Evolutionary conservation across 352 stramenopile species (phyloP), one percentile per base, ranked within the genome.

Genomic region (Phytophthora sp.): DNA sequence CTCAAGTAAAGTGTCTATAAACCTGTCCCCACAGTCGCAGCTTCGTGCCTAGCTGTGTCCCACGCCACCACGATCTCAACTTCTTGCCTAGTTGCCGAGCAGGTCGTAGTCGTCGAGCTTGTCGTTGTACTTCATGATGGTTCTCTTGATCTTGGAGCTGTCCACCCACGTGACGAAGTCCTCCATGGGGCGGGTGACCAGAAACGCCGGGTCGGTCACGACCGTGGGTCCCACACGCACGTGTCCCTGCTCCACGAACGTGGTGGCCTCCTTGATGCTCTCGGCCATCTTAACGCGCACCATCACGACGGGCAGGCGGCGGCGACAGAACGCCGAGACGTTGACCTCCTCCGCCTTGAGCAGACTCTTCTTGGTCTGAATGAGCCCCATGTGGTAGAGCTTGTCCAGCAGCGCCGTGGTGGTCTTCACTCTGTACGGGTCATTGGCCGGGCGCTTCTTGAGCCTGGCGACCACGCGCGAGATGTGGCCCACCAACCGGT

Each of bases 31-130:
- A 62, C 34, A 6, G 12, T 41, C 35, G 9, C 15, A 62, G 41
- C n/a, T n/a, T n/a, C n/a, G n/a, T n/a, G n/a, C n/a, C 9, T 18
- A 62, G 35, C 23, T 34, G 20, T 28, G 21, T 13, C 12, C 20
- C 34, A 54, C 20, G 9, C 21, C 12, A 38, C 8, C 38, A 42
- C 20, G 20, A 24, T 4, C 44, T 3, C 21, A 26, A 26, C 43
- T 41, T n/a, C 32, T 38, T 12, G 15, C 34, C 62, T 97, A 98
- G 66, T 97, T 97, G 49, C 92, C 91, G 6, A 99, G 89, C 59
- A 99, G 78, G 75, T 99, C 98, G 84, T 98, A 99, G 85, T 99
- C 98, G 88, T 99, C 98, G 43, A 99, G 79, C 73, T 99, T 99
- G 77, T 99, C 97, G 86, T 99, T 99, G 87, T 99, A 99, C 74